These are phyloP conservation scores for Peronospora destructor DNA, from an alignment of 352 stramenopile species.

Conservation along the genomic window DNA sequence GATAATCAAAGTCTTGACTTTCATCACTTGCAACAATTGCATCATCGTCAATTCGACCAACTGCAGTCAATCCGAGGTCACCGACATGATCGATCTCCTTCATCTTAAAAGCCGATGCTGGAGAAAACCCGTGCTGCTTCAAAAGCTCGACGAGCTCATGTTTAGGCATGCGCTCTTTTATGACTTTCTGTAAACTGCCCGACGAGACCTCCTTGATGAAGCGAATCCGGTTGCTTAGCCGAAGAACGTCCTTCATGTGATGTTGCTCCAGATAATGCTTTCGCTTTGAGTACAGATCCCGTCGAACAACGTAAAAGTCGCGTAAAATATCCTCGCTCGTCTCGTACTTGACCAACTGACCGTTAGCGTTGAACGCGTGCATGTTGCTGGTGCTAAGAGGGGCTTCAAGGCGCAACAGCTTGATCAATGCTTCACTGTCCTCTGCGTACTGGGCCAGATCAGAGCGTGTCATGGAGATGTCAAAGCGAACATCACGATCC, in stretches of 20 bases:
- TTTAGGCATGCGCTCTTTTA: conserved; percentile 70
- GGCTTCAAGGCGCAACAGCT: conserved; percentile 91
- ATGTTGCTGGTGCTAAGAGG: conserved; percentile 96
- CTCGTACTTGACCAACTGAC: conserved; percentile 90
- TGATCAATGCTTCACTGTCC: conserved; percentile 60
- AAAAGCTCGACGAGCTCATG: conserved; percentile 47
- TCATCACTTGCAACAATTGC: conserved; percentile 22
- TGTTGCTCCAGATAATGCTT: conserved; percentile 80
- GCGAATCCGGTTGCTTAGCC: conserved; percentile 94
- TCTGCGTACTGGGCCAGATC: conserved; percentile 77
- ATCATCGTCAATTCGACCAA: conserved; percentile 15
- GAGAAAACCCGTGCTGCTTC: conserved; percentile 37
- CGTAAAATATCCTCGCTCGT: conserved; percentile 88
- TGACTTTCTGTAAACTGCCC: conserved; percentile 87
- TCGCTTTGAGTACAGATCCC: conserved; percentile 82
- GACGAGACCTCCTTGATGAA: conserved; percentile 96
- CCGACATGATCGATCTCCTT: conserved; percentile 28
- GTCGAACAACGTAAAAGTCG: conserved; percentile 90
- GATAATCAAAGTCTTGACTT: conserved; percentile 91
- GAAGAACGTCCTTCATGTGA: conserved; percentile 77
- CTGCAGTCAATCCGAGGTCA: conserved; percentile 20
- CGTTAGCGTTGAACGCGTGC: conserved; percentile 92
- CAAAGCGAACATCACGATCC: conserved; percentile 83
- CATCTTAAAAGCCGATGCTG: conserved; percentile 44
- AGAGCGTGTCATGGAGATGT: conserved; percentile 64